Conservation (phyloP, 2,329 filamentous ascomycete species). For the Fusarium paranaense region DNA sequence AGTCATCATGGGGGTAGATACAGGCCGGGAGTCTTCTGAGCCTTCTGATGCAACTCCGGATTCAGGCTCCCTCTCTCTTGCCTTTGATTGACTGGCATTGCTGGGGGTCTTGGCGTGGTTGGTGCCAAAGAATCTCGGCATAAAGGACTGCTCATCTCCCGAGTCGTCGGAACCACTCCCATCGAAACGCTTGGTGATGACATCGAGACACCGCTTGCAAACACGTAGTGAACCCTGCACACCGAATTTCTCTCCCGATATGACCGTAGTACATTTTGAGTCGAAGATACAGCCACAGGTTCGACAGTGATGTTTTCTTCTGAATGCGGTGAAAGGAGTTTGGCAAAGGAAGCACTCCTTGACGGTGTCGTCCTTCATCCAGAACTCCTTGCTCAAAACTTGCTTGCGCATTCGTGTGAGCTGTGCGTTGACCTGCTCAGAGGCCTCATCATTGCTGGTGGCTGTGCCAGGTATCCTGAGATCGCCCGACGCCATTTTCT, state of each 20-base stretch:
- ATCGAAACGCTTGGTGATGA: conserved; percentile 91
- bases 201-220: conserved; percentile 90
- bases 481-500: conserved; percentile 59
- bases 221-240: conserved; percentile 87
- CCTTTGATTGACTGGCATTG: conserved; percentile 46
- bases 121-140: conserved; percentile 72
- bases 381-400: conserved; percentile 93
- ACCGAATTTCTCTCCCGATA: conserved; percentile 87
- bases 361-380: conserved; percentile 99
- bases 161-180: conserved; percentile 90
- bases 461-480: conserved; percentile 68
- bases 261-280: conserved; percentile 93
- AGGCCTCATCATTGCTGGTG: conserved; percentile 64
- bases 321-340: conserved; percentile 90
- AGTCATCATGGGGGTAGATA: conserved; percentile 78
- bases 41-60: conserved; percentile 54
- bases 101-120: conserved; percentile 60
- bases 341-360: conserved; percentile 97
- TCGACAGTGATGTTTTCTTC: conserved; percentile 96
- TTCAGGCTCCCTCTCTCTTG: conserved; percentile 56
- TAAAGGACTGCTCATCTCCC: conserved; percentile 78
- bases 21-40: conserved; percentile 62
- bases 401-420: conserved; percentile 83
- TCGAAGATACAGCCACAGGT: conserved; percentile 99
- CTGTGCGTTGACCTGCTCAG: conserved; percentile 69